Percentiles rank a stretch among this genome's conserved stretches.
Conservation (phyloP, 495 filamentous ascomycete genomes). For the Apodospora peruviana region DNA sequence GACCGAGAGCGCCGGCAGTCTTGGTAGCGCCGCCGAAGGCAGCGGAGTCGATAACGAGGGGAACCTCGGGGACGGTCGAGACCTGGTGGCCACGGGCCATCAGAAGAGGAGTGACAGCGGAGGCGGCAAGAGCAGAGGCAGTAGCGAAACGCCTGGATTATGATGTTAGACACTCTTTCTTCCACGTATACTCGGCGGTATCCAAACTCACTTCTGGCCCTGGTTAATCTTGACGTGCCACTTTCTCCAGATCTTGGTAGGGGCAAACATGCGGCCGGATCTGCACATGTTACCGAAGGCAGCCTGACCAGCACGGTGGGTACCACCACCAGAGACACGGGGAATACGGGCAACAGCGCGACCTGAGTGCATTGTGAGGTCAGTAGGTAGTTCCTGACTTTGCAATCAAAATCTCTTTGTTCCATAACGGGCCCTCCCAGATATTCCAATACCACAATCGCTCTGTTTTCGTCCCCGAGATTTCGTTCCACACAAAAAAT, state of each 20-base stretch:
- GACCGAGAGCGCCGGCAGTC: conserved; percentile 79
- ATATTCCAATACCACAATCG: conserved; percentile 3
- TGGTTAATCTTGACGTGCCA: conserved; percentile 99
- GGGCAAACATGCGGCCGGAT: conserved; percentile 99
- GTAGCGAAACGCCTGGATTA: conserved; percentile 82
- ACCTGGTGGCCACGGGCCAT: conserved; percentile 96
- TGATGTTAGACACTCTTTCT: conserved; percentile 4
- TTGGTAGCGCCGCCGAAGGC: conserved; percentile 76
- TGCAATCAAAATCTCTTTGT: too few relatives aligned
- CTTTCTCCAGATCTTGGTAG: conserved; percentile 99
- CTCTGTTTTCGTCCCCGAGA: too few relatives aligned
- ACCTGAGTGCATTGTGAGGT: conserved; percentile 46
- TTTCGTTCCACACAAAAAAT: conserved; percentile 4
- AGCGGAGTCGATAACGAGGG: conserved; percentile 87
- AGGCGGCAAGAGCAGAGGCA: conserved; percentile 92
- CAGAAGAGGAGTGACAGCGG: conserved; percentile 87
- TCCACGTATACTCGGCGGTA: neutral
- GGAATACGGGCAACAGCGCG: conserved; percentile 99
- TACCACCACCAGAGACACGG: conserved; percentile 99
- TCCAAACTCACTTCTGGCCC: conserved; percentile 71
- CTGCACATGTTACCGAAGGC: conserved; percentile 99
- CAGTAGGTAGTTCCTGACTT: neutral
- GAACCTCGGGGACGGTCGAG: conserved; percentile 87
- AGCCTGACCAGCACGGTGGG: conserved; percentile 98
- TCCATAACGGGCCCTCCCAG: neutral